Base-by-base conservation (phyloP, 2,329 filamentous ascomycete species). In the Pseudogymnoascus sp. region DNA sequence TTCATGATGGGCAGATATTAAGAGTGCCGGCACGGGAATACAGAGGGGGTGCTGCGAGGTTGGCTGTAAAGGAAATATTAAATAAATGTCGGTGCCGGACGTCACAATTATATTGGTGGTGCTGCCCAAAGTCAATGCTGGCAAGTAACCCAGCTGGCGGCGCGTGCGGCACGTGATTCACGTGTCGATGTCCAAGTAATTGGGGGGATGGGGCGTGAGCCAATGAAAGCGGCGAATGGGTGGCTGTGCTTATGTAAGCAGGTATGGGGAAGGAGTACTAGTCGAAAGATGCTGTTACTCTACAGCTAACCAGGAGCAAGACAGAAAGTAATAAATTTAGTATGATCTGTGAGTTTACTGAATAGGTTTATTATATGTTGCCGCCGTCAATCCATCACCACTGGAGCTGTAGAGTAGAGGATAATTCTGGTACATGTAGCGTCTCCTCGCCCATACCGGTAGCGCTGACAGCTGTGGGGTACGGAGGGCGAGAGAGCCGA, bases 1-100 rank as follows among this genome's bases (percentile, higher is more conserved):
- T 56, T 33, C 31, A 56, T 89, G 70, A 70, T 77, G 70, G 62
- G 17, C 40, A 21, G 17, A 42, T 42, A 42, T 42, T 42, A 42
- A 17, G 40, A 42, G 40, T 42, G 40, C 40, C 26, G 9, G 9
- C 40, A 42, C 17, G 17, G 40, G 17, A 42, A 21, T 5, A 21
- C 1, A 21, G 40, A 21, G 17, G 5, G 5, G 17, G 10, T 42
- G 40, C 9, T 42, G 17, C 9, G 40, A 42, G 10, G 40, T 7
- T 11, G 40, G 38, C 17, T 42, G 38, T 6, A 42, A 21, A 21
- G 40, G 40, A 3, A 21, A 29, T 29, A 29, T 29, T 29, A 29
- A 29, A 29, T 29, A 29, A 29, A 29, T 29, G 26, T 29, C 26
- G 26, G 26, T 29, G 38, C 38, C 38, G 38, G 38, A 42, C 38